A percentile compares a stretch with the other conserved stretches of the same genome.
These are phyloP conservation scores for Nigrospora sphaerica DNA, from an alignment of 2,329 filamentous ascomycete genomes.

Conservation along the genomic window DNA sequence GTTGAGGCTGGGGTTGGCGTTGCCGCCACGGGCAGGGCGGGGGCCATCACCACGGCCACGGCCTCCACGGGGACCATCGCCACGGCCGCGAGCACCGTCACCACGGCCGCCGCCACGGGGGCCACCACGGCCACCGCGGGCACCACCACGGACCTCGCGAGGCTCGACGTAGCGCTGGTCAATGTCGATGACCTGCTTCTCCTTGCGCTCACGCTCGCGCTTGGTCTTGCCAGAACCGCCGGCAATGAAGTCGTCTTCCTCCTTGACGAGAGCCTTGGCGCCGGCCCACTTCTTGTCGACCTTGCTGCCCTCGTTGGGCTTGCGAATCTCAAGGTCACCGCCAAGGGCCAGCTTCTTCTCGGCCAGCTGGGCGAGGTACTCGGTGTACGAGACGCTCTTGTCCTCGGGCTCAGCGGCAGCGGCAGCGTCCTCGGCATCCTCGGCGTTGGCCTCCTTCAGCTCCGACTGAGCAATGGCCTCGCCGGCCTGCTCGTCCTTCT, in stretches of 20 bases:
- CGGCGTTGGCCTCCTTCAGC: conserved; percentile 60
- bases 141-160: conserved; percentile 49
- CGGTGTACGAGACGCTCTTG: conserved; percentile 82
- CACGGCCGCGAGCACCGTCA: conserved; percentile 39
- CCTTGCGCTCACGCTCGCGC: conserved; percentile 84
- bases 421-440: conserved; percentile 32
- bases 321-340: conserved; percentile 62
- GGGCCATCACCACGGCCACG: conserved; percentile 38
- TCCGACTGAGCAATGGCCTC: conserved; percentile 84
- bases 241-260: conserved; percentile 71
- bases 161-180: conserved; percentile 77
- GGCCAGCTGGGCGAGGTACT: conserved; percentile 70
- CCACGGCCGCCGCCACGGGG: conserved; percentile 41
- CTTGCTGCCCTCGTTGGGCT: conserved; percentile 88
- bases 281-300: conserved; percentile 86
- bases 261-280: conserved; percentile 65
- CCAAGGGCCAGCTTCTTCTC: conserved; percentile 72
- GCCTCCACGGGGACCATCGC: conserved; percentile 42
- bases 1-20: conserved; percentile 40
- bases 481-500: conserved; percentile 85
- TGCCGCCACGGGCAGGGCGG: conserved; percentile 40
- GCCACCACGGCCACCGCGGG: conserved; percentile 43
- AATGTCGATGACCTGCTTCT: conserved; percentile 84
- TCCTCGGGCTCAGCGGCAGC: conserved; percentile 62
- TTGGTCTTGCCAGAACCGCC: conserved; percentile 67